These are phyloP conservation scores for Anthracocystis walkeri DNA, from an alignment of 1,284 basidiomycete genomes.

Conservation along the genomic window DNA sequence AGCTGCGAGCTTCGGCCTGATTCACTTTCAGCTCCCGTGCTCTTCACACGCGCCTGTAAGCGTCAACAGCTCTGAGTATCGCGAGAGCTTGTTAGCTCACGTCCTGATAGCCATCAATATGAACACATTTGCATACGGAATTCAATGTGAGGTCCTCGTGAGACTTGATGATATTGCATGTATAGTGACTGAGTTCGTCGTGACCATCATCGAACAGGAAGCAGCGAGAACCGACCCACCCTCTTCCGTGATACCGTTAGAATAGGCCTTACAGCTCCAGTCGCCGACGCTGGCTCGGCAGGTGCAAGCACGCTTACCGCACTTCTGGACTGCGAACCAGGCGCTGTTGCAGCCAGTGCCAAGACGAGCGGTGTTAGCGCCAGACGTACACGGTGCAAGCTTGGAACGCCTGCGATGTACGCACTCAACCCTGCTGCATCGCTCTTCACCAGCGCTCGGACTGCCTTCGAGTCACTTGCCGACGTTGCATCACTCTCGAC, in stretches of 20 bases:
- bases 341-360: constrained; percentile 25
- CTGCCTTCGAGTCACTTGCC: constrained; percentile 10
- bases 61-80: constrained; percentile 1
- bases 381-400: constrained; percentile 28
- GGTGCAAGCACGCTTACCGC: constrained; percentile 7
- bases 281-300: constrained; percentile 32
- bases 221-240: constrained; percentile 27
- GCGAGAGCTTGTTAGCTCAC: not conserved
- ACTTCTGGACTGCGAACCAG: not conserved
- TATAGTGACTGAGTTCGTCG: not conserved
- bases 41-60: constrained; percentile 11
- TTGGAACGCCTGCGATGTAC: constrained; percentile 9
- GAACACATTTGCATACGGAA: no score
- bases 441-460: constrained; percentile 18
- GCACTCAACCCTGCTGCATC: constrained; percentile 15
- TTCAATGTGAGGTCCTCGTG: not conserved
- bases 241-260: constrained; percentile 20
- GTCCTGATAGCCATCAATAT: not conserved
- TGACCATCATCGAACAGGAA: constrained; percentile 28
- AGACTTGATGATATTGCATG: not conserved
- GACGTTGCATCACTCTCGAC: not conserved
- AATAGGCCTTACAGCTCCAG: constrained; percentile 20
- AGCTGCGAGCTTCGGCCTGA: not conserved
- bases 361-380: constrained; percentile 24
- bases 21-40: not conserved